A percentile compares a stretch with the other conserved stretches of the same genome.
These are phyloP conservation scores for Magnaporthiopsis poae DNA, from an alignment of 2,329 filamentous ascomycete species.

Conservation along the genomic window DNA sequence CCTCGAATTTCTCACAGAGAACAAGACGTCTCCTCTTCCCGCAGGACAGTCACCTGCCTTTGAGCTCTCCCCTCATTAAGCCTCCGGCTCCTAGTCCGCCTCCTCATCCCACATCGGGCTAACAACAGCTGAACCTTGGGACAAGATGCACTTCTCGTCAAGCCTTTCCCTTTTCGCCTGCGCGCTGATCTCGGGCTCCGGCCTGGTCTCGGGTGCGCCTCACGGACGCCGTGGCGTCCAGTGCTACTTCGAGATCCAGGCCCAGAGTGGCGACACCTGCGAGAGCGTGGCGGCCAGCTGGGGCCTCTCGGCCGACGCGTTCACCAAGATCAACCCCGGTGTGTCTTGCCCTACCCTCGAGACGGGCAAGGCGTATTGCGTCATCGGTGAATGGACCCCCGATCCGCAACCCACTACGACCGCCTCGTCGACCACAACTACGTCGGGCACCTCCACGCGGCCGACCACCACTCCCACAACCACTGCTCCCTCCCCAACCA, in stretches of 20 bases:
- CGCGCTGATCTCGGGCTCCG: background rate
- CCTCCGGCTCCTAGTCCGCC: background rate
- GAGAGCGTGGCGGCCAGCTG: slow-evolving; percentile 11
- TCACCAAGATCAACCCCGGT: slow-evolving; percentile 14
- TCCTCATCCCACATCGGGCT: background rate
- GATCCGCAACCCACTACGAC: background rate
- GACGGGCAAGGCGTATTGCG: slow-evolving; percentile 8
- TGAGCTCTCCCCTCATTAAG: background rate
- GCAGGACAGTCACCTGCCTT: background rate
- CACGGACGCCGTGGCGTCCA: slow-evolving; percentile 1
- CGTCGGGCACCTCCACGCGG: too few relatives aligned
- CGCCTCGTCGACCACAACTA: too few relatives aligned
- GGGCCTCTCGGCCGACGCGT: slow-evolving; percentile 12
- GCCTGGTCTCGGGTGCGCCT: background rate
- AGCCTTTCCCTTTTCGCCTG: background rate
- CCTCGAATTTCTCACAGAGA: background rate
- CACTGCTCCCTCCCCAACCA: too few relatives aligned
- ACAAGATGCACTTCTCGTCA: background rate
- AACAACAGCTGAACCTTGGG: background rate
- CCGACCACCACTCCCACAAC: background rate
- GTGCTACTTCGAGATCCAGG: slow-evolving; percentile 8
- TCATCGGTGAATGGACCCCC: background rate
- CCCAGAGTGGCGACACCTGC: slow-evolving; percentile 11
- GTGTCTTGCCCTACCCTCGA: slow-evolving; percentile 10
- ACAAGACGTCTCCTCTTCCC: background rate